phyloP scores from a whole-genome alignment of 2,329 filamentous ascomycete genomes.

The Cryphonectria carpinicola region DNA sequence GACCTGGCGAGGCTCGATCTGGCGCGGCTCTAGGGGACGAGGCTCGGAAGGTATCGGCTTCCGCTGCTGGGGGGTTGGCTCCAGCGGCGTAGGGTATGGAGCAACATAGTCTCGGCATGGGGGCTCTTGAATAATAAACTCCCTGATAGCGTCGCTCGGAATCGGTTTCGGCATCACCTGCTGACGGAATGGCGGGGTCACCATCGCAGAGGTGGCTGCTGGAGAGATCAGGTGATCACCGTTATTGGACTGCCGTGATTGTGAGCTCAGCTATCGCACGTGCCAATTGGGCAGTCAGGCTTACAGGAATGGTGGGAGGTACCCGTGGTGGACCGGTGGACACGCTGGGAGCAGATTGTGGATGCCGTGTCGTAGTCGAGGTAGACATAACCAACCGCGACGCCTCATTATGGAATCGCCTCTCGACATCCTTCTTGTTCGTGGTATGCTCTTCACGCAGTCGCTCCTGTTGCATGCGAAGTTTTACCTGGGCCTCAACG shows the following conservation, averaged over 20 bases:
- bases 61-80: constrained; percentile 1
- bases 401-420: constrained; percentile 24
- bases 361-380: not conserved
- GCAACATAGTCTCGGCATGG: constrained; percentile 10
- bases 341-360: not conserved
- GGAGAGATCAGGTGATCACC: constrained; percentile 6
- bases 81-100: constrained; percentile 11
- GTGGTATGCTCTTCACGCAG: constrained; percentile 19
- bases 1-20: not conserved
- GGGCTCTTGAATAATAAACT: constrained; percentile 2
- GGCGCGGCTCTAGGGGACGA: constrained; percentile 5
- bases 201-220: not conserved
- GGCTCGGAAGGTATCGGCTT: constrained; percentile 2
- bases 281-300: not conserved
- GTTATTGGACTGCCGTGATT: not conserved
- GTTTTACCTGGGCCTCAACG: constrained; percentile 22
- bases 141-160: constrained; percentile 11
- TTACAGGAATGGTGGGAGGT: not conserved
- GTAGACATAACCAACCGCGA: constrained; percentile 12
- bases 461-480: constrained; percentile 23
- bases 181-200: constrained; percentile 4
- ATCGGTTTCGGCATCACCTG: constrained; percentile 7
- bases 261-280: not conserved
- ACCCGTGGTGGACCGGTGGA: not conserved
- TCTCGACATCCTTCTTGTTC: constrained; percentile 21